Conservation (phyloP, 2,329 filamentous ascomycete species). For the Talaromyces sp. region DNA sequence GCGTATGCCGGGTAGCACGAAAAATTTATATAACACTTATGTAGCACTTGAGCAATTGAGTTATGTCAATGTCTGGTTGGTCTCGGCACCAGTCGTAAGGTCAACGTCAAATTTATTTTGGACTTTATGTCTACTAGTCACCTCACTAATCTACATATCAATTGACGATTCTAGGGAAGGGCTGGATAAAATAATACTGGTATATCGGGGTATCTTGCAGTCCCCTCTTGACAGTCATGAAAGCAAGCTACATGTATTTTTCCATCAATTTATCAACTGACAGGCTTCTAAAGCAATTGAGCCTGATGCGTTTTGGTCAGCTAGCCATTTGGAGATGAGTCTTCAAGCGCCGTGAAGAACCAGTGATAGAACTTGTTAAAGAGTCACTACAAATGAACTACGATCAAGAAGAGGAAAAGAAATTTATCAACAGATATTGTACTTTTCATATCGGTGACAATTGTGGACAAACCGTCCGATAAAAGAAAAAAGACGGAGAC, state of each 20-base stretch:
- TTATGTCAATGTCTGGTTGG: no score
- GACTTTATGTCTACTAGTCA: neutral
- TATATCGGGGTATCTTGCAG: no score
- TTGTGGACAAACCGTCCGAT: constrained; percentile 14
- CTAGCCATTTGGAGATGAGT: neutral
- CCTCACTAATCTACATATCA: neutral
- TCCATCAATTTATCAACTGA: no score
- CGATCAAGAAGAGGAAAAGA: neutral
- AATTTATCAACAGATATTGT: constrained; percentile 15
- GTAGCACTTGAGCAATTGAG: neutral
- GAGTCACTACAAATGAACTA: neutral
- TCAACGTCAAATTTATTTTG: neutral
- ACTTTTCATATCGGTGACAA: constrained; percentile 14
- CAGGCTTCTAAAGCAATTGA: neutral
- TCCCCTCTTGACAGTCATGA: no score
- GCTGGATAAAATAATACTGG: neutral
- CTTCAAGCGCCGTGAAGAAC: neutral
- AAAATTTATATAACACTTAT: neutral
- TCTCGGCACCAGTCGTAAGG: no score
- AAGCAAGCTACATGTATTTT: no score
- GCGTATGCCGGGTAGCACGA: no score
- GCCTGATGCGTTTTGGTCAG: neutral
- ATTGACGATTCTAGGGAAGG: neutral
- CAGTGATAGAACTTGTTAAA: neutral
- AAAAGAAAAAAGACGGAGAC: constrained; percentile 14